Evolutionary conservation across 2,329 filamentous ascomycete genomes (phyloP), one percentile per base, ranked within the genome.

Genomic region (Aureobasidium melanogenum): DNA sequence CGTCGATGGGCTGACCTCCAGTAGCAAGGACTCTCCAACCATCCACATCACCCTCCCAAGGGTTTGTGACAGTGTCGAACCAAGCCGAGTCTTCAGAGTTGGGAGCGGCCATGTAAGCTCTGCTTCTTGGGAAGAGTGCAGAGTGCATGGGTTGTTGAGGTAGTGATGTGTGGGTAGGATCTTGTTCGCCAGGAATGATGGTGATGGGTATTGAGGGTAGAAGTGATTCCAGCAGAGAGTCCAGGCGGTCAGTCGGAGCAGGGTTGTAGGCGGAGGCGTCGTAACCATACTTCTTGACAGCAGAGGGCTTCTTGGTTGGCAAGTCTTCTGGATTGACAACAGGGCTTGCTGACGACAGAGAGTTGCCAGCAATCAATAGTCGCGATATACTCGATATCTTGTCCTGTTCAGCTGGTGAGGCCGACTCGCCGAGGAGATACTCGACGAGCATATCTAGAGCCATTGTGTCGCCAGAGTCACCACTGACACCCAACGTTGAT

Each of bases 71-170:
- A 6, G 83, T 82, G 72, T 97, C 90, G 58, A 99, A 85, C 87
- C 91, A 96, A 22, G 88, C 85, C 0, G 83, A n/a, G 3, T 55
- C 55, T 38, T 58, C 59, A 5, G 59, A 38, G n/a, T 65, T 56
- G 3, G 71, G 69, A 3, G 54, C 63, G 72, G 67, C 4, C 36
- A 81, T 82, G 70, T 90, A 99, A 8, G 82, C 77, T 64, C 91
- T 82, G 19, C 90, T 80, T 9, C 82, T 80, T 0, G 91, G 88
- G 68, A 99, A 94, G 84, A 99, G 91, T 63, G 94, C 93, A 5
- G 89, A 80, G 73, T 99, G 94, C 54, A 99, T 88, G 1, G 90
- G 88, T 73, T 97, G 94, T 70, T 99, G 94, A 0, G 94, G 94
- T 30, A 96, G 84, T 64, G 89, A 88, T 57, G 89, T 85, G 70